Conservation (phyloP, 208 protist genomes). For the Acanthamoeba castellanii region DNA sequence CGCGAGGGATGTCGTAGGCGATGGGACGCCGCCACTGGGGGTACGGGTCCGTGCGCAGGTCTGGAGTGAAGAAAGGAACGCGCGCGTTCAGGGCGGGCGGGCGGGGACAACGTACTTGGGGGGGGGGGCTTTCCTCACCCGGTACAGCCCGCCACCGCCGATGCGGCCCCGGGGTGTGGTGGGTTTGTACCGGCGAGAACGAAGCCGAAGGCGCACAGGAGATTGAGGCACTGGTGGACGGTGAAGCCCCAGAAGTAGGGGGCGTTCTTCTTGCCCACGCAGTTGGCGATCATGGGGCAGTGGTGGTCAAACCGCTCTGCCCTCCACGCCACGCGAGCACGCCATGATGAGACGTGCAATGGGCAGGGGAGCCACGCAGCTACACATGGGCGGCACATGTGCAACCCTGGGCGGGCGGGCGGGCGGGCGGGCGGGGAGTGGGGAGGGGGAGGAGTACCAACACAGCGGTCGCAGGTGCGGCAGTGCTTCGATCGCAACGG, state of each 20-base stretch:
- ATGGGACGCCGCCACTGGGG: not conserved
- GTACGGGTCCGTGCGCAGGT: not conserved
- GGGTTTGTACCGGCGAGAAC: not conserved
- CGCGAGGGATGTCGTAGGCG: not conserved
- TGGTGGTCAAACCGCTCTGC: constrained; percentile 8
- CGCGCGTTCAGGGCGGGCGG: too few relatives aligned
- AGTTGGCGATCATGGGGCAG: constrained; percentile 6
- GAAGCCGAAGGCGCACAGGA: not conserved
- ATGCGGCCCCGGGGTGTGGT: not conserved
- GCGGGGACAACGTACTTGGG: too few relatives aligned
- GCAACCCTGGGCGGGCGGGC: too few relatives aligned
- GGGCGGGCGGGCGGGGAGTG: not conserved
- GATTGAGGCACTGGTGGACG: not conserved
- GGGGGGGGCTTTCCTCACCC: not conserved
- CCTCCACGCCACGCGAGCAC: too few relatives aligned
- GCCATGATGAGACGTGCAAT: too few relatives aligned
- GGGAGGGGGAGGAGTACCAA: not conserved
- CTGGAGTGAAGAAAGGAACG: not conserved
- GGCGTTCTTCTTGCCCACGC: not conserved
- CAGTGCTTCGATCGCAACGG: not conserved
- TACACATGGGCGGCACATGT: too few relatives aligned
- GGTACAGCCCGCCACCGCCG: not conserved
- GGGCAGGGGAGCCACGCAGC: too few relatives aligned
- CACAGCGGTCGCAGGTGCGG: not conserved
- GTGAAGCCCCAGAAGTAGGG: not conserved